These are phyloP conservation scores for Diaporthe sp. DNA, from an alignment of 2,329 filamentous ascomycete species.

Conservation along the genomic window DNA sequence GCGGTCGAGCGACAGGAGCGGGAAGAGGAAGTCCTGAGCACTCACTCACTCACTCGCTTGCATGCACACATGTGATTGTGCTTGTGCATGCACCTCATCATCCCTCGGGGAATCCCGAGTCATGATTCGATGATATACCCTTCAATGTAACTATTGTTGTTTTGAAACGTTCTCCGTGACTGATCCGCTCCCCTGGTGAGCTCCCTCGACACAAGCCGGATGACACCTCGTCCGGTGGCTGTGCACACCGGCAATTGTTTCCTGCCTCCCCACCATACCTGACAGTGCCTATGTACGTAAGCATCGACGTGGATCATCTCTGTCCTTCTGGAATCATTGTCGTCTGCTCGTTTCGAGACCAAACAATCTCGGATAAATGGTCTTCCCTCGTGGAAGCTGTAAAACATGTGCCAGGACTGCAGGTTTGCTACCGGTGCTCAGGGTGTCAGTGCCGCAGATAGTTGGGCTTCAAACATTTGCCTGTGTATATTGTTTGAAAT, in stretches of 20 bases:
- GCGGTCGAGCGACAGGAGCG: constrained; percentile 21
- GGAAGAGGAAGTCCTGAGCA: constrained; percentile 16
- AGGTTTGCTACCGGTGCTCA: not conserved
- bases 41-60: not conserved
- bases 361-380: not conserved
- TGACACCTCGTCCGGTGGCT: constrained; percentile 8
- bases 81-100: not conserved
- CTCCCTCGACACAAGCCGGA: not conserved
- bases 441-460: not conserved
- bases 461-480: not conserved
- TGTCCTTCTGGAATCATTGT: not conserved
- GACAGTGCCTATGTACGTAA: too few relatives aligned
- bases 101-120: constrained; percentile 17
- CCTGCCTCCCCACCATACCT: not conserved
- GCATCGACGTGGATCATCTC: not conserved
- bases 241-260: constrained; percentile 19
- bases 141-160: constrained; percentile 32
- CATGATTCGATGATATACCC: constrained; percentile 20
- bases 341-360: not conserved
- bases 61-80: not conserved
- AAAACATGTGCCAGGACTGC: not conserved
- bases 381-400: not conserved
- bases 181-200: constrained; percentile 14
- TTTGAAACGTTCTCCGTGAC: constrained; percentile 23
- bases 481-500: not conserved